Conservation (phyloP, 345 rosid genomes). For the Triadica sebifera region DNA sequence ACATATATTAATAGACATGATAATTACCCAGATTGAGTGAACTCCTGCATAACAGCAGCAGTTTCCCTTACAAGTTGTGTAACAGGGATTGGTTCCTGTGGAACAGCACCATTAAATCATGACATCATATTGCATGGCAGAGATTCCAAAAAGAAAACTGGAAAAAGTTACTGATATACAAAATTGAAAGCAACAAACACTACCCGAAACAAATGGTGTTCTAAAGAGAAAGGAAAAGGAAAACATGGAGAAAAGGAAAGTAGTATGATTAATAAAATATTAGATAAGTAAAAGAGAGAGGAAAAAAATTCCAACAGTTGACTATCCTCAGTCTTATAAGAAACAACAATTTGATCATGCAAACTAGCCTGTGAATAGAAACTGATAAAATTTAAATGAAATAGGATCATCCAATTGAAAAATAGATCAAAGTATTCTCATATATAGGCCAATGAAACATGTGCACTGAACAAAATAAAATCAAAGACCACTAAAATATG, state of each 20-base stretch:
- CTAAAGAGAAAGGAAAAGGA: neutral
- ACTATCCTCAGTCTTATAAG: neutral
- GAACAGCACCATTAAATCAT: slow-evolving; percentile 1
- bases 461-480: neutral
- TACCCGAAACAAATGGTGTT: neutral
- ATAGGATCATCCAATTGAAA: neutral
- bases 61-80: slow-evolving; percentile 97
- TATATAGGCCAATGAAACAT: neutral
- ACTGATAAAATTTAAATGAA: neutral
- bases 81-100: slow-evolving; percentile 94
- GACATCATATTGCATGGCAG: neutral
- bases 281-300: neutral
- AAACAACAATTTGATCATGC: neutral
- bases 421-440: neutral
- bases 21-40: slow-evolving; percentile 89
- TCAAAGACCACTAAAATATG: neutral
- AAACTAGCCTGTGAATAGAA: neutral
- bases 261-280: neutral
- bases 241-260: neutral
- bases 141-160: neutral
- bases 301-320: neutral
- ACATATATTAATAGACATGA: neutral
- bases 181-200: neutral
- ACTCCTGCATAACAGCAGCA: slow-evolving; percentile 98
- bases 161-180: neutral